Base-by-base conservation (phyloP, 768 basidiomycete genomes). In the Termitomyces eurrhizus region DNA sequence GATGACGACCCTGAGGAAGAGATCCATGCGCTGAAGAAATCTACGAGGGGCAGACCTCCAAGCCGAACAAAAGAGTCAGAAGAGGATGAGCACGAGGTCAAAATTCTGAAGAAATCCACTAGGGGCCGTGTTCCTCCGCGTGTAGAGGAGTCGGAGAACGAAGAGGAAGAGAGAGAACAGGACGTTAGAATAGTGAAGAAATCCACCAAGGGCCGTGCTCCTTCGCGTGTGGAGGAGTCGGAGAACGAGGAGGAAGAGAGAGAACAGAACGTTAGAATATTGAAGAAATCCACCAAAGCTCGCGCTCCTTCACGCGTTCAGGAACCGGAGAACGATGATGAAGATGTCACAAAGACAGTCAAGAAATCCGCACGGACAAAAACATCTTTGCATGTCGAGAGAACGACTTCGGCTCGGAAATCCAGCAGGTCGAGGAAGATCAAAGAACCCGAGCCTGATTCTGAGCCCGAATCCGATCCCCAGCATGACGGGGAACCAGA, bases 281-380 rank as follows among this genome's bases (percentile, higher is more conserved):
- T 51, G 54, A 62, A 61, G 46, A 58, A 56, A 49, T 55, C 60
- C 24, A 62, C 57, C 6, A 51, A 56, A n/a, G 18, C 51, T n/a
- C 63, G 61, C 32, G 41, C 45, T 12, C 56, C 56, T 3, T 16
- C 59, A 32, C 51, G 52, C 16, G 37, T 50, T 24, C 37, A 41
- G 29, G 58, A 62, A n/a, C 14, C 39, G 7, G 58, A 58, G 2
- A 42, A 62, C n/a, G 62, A 55, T 11, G 60, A 57, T 9, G 66
- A 59, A 16, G 60, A 56, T 42, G 46, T 42, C 4, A 59, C 39
- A 4, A 46, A 58, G 29, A 60, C 54, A 2, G 46, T 60, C 52
- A 66, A 63, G n/a, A 68, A 65, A 35, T 50, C 63, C 18, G 56
- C 58, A 48, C 58, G 62, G 36, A 41, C 63, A 4, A 66, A 56